Evolutionary conservation across 257 asterid genomes (phyloP).

Genomic region (Striga asiatica): DNA sequence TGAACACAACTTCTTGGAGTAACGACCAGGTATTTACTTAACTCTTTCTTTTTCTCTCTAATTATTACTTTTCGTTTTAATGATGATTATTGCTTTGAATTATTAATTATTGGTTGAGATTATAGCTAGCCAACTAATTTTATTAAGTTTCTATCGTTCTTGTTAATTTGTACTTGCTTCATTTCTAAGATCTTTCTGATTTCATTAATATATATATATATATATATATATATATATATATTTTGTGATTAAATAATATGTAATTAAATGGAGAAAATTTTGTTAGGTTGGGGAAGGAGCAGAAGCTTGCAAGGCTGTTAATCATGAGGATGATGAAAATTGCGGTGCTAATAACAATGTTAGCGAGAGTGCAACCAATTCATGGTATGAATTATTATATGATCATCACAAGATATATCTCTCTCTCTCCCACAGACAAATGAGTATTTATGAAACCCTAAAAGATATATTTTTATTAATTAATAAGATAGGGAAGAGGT

Average conservation of each 20-base stretch:
- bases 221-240: too few relatives aligned
- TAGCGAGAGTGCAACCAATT: constrained; percentile 42
- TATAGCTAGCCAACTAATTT: neutral
- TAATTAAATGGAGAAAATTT: neutral
- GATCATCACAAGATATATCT: neutral
- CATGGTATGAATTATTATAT: constrained; percentile 34
- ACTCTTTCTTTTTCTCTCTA: neutral
- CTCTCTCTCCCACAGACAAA: constrained; percentile 6
- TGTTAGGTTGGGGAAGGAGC: constrained; percentile 36
- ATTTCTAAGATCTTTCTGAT: constrained; percentile 14
- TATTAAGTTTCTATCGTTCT: neutral
- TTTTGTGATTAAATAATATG: neutral
- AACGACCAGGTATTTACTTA: constrained; percentile 43
- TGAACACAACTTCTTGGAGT: constrained; percentile 55
- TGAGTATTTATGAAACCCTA: constrained; percentile 17
- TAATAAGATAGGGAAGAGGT: too few relatives aligned
- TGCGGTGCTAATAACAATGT: constrained; percentile 42
- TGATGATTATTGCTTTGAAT: constrained; percentile 11
- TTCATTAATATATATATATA: neutral
- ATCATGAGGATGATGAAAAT: constrained; percentile 59
- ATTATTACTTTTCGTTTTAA: neutral
- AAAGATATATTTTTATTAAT: constrained; percentile 7
- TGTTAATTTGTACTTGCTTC: constrained; percentile 28
- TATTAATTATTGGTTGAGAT: too few relatives aligned
- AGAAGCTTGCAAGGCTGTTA: constrained; percentile 25